Evolutionary conservation across 2,329 filamentous ascomycete species (phyloP).

Genomic region (Fusarium sp.): DNA sequence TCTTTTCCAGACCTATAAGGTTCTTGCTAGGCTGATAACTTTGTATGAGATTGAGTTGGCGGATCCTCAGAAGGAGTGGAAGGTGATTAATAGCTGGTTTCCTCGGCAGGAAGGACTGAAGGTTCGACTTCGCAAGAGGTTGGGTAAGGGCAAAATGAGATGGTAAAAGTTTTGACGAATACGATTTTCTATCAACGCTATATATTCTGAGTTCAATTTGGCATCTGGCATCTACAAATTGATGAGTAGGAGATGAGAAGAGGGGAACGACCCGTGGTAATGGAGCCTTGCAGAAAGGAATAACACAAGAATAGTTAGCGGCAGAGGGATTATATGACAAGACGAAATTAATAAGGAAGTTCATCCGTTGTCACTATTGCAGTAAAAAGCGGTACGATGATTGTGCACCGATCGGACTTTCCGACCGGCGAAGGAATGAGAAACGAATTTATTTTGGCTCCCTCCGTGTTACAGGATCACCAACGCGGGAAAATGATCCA

Average conservation of each 20-base stretch:
- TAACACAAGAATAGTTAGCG: not conserved
- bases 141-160: not conserved
- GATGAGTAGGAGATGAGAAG: not conserved
- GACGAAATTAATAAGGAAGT: too few relatives aligned
- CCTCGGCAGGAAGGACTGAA: constrained; percentile 19
- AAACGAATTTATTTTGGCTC: not conserved
- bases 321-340: not conserved
- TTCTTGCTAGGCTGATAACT: constrained; percentile 57
- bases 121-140: constrained; percentile 4
- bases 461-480: not conserved
- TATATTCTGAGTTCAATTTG: too few relatives aligned
- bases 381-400: not conserved
- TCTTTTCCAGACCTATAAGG: constrained; percentile 57
- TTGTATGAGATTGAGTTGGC: constrained; percentile 51
- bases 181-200: too few relatives aligned
- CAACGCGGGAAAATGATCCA: too few relatives aligned
- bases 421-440: not conserved
- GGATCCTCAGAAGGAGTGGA: constrained; percentile 37
- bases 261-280: not conserved
- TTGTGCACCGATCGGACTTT: not conserved
- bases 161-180: not conserved
- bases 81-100: constrained; percentile 41
- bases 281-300: not conserved
- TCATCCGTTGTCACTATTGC: not conserved
- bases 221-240: not conserved